A percentile compares a stretch with the other conserved stretches of the same genome.
These are phyloP conservation scores for Fonsecaea multimorphosa DNA, from an alignment of 2,329 filamentous ascomycete species.

Conservation along the genomic window DNA sequence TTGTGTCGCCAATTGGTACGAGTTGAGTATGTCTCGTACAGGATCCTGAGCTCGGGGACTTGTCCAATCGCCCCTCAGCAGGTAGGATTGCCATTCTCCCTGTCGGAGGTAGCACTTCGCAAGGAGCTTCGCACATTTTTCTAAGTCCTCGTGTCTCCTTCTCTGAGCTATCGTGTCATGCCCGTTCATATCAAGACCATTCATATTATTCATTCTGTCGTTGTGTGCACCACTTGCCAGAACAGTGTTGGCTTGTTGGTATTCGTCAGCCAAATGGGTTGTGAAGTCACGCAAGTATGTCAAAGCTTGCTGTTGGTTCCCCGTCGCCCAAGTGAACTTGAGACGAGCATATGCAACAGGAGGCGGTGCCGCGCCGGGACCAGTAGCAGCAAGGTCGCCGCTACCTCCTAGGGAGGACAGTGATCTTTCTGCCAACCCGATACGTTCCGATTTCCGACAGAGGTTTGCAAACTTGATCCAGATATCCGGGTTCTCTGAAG, in stretches of 20 bases:
- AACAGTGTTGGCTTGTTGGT: constrained; percentile 53
- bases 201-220: constrained; percentile 53
- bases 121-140: constrained; percentile 71
- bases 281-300: constrained; percentile 68
- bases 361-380: constrained; percentile 59
- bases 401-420: constrained; percentile 85
- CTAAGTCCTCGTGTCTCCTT: constrained; percentile 55
- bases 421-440: constrained; percentile 93
- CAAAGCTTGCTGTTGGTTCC: constrained; percentile 68
- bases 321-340: constrained; percentile 94
- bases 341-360: constrained; percentile 95
- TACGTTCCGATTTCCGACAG: constrained; percentile 92
- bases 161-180: constrained; percentile 48
- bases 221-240: constrained; percentile 53
- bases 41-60: constrained; percentile 83
- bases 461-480: constrained; percentile 99
- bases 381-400: constrained; percentile 35
- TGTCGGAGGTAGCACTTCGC: constrained; percentile 96
- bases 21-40: constrained; percentile 85
- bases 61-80: constrained; percentile 89
- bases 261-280: constrained; percentile 63
- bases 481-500: constrained; percentile 95
- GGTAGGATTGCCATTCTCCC: constrained; percentile 89
- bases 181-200: constrained; percentile 46
- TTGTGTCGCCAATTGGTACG: constrained; percentile 88